Evolutionary conservation across 176 grass and related monocot species (phyloP), one percentile per base, ranked within the genome.

Genomic region (Neostapfia colusana): DNA sequence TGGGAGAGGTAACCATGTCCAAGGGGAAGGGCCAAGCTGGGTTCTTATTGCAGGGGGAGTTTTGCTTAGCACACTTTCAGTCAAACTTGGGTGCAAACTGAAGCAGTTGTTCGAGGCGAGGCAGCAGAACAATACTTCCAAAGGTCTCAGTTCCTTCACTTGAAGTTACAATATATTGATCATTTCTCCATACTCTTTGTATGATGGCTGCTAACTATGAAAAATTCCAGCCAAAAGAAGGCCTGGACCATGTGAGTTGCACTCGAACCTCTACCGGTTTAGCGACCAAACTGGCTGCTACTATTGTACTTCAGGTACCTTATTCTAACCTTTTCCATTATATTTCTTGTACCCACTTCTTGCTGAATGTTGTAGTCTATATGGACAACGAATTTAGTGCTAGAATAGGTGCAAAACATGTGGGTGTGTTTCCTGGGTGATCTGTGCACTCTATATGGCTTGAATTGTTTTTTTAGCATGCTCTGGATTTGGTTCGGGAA

Each of bases 21-120:
- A 89, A 92, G 76, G 85, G 41, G 88, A 86, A 81, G 84, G 91
- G 74, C 86, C 95, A 78, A 98, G 82, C 88, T 98, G 95, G 95
- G 76, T 92, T 68, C 78, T 98, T 91, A 79, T 98, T 88, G 82
- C 83, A 20, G 95, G 89, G 11, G 91, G 87, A 69, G 84, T 88
- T 83, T 75, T 98, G 59, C 87, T 98, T 31, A 94, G 89, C 81
- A 88, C 91, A 21, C 76, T 98, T 67, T 91, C 95, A 49, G 60
- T 98, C 36, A 90, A 71, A 72, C 73, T 98, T 59, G 95, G 89
- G 67, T 94, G 85, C 91, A 93, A 98, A 74, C 65, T 98, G 64
- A 98, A 88, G 77, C 87, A 93, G 59, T 51, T 82, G 46, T 93
- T 93, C n/a, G 91, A 92, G 39, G 85, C 9, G 25, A 97, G 84